These are phyloP conservation scores for Onygenales sp. DNA, from an alignment of 2,329 filamentous ascomycete genomes.

Conservation along the genomic window DNA sequence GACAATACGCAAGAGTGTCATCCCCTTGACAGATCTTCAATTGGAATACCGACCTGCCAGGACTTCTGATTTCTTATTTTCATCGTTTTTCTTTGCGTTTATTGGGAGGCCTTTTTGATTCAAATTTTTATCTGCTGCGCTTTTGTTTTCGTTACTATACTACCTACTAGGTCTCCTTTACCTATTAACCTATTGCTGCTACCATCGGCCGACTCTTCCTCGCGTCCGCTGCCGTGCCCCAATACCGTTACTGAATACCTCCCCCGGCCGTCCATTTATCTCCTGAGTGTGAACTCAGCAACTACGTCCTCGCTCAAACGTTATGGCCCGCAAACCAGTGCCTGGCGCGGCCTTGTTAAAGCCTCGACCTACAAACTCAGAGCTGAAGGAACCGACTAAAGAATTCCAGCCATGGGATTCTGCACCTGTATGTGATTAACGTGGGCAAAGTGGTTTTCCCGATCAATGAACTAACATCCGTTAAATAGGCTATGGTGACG, in stretches of 20 bases:
- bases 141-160: neutral
- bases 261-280: too few species aligned
- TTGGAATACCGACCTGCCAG: too few species aligned
- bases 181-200: neutral
- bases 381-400: neutral
- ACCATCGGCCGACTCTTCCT: too few species aligned
- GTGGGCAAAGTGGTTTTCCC: neutral
- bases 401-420: constrained; percentile 5
- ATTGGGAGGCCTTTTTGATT: constrained; percentile 1
- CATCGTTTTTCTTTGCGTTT: neutral
- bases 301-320: too few species aligned
- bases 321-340: too few species aligned
- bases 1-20: neutral
- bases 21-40: neutral
- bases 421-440: constrained; percentile 1
- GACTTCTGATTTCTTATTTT: neutral
- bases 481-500: neutral
- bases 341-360: constrained; percentile 1
- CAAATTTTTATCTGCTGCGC: neutral
- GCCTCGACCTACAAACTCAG: neutral
- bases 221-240: too few species aligned
- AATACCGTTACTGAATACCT: too few species aligned
- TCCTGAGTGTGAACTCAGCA: too few species aligned
- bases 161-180: neutral
- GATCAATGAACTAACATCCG: neutral